These are phyloP conservation scores for Aspergillus candidus DNA, from an alignment of 2,329 filamentous ascomycete genomes.

Conservation along the genomic window DNA sequence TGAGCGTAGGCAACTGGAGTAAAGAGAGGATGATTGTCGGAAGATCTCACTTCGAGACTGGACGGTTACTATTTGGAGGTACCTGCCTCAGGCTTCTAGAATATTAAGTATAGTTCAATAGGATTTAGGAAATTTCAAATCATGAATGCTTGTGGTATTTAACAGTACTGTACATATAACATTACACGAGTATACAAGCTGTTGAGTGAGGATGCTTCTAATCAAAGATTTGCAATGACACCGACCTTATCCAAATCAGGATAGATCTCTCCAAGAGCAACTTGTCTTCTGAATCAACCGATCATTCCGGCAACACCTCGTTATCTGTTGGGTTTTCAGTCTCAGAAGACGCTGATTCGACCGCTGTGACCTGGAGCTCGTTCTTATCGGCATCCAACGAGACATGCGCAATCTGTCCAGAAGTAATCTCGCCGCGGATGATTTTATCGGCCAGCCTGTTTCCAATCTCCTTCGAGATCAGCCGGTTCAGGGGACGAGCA, in stretches of 20 bases:
- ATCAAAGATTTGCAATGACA: too few species aligned
- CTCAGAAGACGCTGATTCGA: constrained; percentile 9
- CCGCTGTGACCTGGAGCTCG: constrained; percentile 48
- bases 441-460: constrained; percentile 88
- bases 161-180: constrained; percentile 1
- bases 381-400: constrained; percentile 57
- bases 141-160: background rate
- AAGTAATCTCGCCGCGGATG: constrained; percentile 74
- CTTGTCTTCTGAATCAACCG: too few species aligned
- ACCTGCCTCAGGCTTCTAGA: background rate
- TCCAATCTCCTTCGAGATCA: constrained; percentile 84
- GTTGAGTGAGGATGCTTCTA: constrained; percentile 10
- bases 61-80: background rate
- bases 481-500: constrained; percentile 79
- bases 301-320: too few species aligned
- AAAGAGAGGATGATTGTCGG: background rate
- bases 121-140: background rate
- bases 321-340: constrained; percentile 2
- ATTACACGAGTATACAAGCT: constrained; percentile 4
- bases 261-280: too few species aligned
- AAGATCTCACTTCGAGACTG: too few species aligned
- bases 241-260: too few species aligned
- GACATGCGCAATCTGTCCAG: constrained; percentile 67
- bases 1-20: background rate
- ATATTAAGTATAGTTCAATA: background rate